A percentile compares a stretch with the other conserved stretches of the same genome.
phyloP scores from a whole-genome alignment of 2,329 filamentous ascomycete species.

The Cladosporium colombiae region DNA sequence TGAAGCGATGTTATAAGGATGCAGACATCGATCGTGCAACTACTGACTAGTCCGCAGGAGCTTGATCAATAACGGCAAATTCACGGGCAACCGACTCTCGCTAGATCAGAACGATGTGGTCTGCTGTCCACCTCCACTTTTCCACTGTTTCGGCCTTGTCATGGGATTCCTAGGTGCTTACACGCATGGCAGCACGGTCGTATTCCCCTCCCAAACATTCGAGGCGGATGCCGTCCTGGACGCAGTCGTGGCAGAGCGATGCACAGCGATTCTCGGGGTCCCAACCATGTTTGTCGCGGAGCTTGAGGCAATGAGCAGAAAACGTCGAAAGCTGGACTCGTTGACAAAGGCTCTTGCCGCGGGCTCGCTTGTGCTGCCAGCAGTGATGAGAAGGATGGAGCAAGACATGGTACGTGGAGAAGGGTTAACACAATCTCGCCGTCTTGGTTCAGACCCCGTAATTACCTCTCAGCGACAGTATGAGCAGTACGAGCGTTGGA shows the following conservation, averaged over 20 bases:
- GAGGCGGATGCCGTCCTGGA: slow-evolving; percentile 65
- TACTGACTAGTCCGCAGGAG: slow-evolving; percentile 26
- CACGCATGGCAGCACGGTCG: slow-evolving; percentile 73
- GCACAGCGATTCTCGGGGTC: slow-evolving; percentile 75
- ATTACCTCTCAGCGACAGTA: too few species aligned
- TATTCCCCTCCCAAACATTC: slow-evolving; percentile 75
- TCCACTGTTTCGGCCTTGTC: slow-evolving; percentile 83
- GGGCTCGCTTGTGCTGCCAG: slow-evolving; percentile 65
- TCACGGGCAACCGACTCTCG: slow-evolving; percentile 67
- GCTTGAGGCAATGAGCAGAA: slow-evolving; percentile 41
- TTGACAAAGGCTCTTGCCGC: slow-evolving; percentile 69
- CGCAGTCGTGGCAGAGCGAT: slow-evolving; percentile 55
- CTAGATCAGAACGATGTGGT: slow-evolving; percentile 67
- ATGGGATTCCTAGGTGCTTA: slow-evolving; percentile 71
- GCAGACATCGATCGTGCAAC: neutral
- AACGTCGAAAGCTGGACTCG: neutral
- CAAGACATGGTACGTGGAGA: slow-evolving; percentile 52
- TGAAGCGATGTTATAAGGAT: neutral
- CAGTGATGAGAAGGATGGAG: slow-evolving; percentile 72
- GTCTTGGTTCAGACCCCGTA: too few species aligned
- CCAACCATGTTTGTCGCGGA: slow-evolving; percentile 80
- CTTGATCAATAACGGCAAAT: slow-evolving; percentile 31
- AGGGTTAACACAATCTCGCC: too few species aligned
- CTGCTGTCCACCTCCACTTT: slow-evolving; percentile 80
- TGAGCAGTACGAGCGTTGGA: too few species aligned